phyloP scores from a whole-genome alignment of 176 grass and related monocot genomes.

The Triticum urartu region DNA sequence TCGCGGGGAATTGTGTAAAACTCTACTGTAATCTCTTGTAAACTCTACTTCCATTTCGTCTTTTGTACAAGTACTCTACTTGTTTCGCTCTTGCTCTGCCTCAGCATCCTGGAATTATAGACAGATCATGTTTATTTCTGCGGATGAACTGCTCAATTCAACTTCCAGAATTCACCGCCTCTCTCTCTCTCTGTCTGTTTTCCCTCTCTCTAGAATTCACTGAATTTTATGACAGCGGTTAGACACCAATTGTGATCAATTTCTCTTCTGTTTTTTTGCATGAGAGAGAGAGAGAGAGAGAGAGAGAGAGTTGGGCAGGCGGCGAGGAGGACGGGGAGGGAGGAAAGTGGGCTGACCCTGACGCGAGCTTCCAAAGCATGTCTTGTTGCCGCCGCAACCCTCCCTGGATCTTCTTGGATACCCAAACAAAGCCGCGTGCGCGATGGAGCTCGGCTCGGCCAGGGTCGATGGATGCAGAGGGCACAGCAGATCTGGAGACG shows the following conservation, averaged over 20 bases:
- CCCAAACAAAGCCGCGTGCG: slow-evolving; percentile 22
- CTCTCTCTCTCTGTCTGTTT: no score
- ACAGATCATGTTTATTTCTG: neutral
- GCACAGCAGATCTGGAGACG: slow-evolving; percentile 18
- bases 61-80: neutral
- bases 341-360: slow-evolving; percentile 12
- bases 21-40: neutral
- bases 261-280: neutral
- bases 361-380: slow-evolving; percentile 36
- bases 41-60: neutral
- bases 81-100: neutral
- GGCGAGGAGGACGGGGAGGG: neutral
- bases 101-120: neutral
- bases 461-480: neutral
- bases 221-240: neutral
- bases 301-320: neutral
- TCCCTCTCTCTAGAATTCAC: neutral
- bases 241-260: neutral
- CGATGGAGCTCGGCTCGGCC: neutral
- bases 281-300: neutral
- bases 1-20: neutral
- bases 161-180: neutral
- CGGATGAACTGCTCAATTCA: neutral
- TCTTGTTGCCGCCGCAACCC: slow-evolving; percentile 7
- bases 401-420: neutral